A percentile compares a stretch with the other conserved stretches of the same genome.
Evolutionary conservation across 208 protist species (phyloP).

Genomic region (Trichomonas tenax): DNA sequence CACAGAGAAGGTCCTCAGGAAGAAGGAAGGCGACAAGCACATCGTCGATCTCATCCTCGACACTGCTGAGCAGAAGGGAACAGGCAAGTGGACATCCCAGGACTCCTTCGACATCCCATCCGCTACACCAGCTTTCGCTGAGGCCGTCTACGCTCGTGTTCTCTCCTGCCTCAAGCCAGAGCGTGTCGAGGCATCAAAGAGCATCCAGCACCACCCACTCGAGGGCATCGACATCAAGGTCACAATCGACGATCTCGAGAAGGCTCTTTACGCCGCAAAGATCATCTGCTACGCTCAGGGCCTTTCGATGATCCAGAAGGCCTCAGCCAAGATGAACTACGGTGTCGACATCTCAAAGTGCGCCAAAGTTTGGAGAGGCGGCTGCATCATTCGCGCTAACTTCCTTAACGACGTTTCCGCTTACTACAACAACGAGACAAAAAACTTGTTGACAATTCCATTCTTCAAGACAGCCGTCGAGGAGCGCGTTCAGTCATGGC

Average conservation of each 20-base stretch:
- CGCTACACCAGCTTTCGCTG: slow-evolving; percentile 30
- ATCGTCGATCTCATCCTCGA: slow-evolving; percentile 80
- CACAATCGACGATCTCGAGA: not conserved
- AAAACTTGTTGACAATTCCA: slow-evolving; percentile 51
- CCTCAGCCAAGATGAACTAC: slow-evolving; percentile 42
- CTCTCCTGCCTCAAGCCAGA: slow-evolving; percentile 68
- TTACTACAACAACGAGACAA: slow-evolving; percentile 50
- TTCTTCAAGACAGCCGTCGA: slow-evolving; percentile 49
- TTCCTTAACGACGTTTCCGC: slow-evolving; percentile 59
- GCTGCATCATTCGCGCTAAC: slow-evolving; percentile 66
- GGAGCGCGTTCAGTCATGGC: slow-evolving; percentile 40
- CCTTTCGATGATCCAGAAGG: slow-evolving; percentile 44
- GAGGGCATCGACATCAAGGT: not conserved
- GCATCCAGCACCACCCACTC: not conserved
- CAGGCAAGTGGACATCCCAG: slow-evolving; percentile 78
- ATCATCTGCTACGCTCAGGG: slow-evolving; percentile 63
- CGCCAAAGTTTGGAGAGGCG: slow-evolving; percentile 62
- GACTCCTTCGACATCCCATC: slow-evolving; percentile 45
- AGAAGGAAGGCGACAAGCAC: slow-evolving; percentile 58
- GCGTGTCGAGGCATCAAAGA: slow-evolving; percentile 48
- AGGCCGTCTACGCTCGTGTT: slow-evolving; percentile 33
- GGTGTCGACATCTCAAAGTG: slow-evolving; percentile 52
- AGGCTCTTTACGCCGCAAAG: slow-evolving; percentile 52
- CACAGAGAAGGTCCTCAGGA: slow-evolving; percentile 69
- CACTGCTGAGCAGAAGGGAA: slow-evolving; percentile 84